These are phyloP conservation scores for Hemileccinum impolitum DNA, from an alignment of 768 basidiomycete genomes.

Conservation along the genomic window DNA sequence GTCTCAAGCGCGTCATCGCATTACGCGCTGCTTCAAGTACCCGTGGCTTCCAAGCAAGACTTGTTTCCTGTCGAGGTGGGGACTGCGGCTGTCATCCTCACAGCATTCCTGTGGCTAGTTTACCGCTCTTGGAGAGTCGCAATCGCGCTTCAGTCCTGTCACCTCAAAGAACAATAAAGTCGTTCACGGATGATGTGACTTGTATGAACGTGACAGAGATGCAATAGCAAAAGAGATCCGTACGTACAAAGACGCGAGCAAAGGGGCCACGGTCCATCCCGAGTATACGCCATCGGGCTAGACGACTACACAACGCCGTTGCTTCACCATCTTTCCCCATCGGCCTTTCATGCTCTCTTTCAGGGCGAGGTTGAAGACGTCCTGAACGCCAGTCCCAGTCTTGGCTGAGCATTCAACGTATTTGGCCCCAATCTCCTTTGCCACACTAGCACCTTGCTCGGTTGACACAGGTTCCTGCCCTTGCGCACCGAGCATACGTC, in stretches of 20 bases:
- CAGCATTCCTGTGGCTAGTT: slow-evolving; percentile 35
- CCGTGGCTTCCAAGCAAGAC: slow-evolving; percentile 34
- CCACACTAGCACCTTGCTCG: slow-evolving; percentile 81
- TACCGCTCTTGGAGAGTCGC: slow-evolving; percentile 26
- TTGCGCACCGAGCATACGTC: slow-evolving; percentile 86
- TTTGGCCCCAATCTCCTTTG: slow-evolving; percentile 88
- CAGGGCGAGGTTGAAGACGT: slow-evolving; percentile 87
- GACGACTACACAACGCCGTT: slow-evolving; percentile 68
- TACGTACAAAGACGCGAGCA: slow-evolving; percentile 30
- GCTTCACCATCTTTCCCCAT: slow-evolving; percentile 70
- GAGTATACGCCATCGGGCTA: slow-evolving; percentile 15
- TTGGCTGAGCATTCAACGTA: slow-evolving; percentile 96
- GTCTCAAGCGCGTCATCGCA: slow-evolving; percentile 7
- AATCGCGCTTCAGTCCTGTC: slow-evolving; percentile 14
- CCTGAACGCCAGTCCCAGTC: slow-evolving; percentile 84
- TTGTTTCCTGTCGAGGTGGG: slow-evolving; percentile 34
- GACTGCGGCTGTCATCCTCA: slow-evolving; percentile 31
- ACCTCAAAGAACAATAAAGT: slow-evolving; percentile 25
- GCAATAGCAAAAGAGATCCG: slow-evolving; percentile 26
- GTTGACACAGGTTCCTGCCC: slow-evolving; percentile 77
- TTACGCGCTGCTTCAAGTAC: slow-evolving; percentile 22
- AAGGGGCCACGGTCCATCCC: slow-evolving; percentile 10
- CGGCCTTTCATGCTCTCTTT: slow-evolving; percentile 83
- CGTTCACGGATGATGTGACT: slow-evolving; percentile 4
- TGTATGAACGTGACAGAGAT: slow-evolving; percentile 10